Evolutionary conservation across 2,329 filamentous ascomycete species (phyloP).

Genomic region (Fusarium circinatum): DNA sequence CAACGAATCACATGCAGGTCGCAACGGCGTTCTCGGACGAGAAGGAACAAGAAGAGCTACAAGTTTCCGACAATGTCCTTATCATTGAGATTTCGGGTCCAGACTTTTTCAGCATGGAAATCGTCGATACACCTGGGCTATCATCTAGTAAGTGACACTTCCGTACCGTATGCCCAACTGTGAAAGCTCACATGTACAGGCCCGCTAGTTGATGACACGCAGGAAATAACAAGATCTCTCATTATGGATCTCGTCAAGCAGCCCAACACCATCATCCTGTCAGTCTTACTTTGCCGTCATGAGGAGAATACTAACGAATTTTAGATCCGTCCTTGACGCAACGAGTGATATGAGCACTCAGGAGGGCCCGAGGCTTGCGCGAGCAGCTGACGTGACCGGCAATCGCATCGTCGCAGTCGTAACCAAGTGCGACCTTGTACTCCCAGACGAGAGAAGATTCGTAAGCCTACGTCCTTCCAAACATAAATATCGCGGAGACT

Average conservation of each 20-base stretch:
- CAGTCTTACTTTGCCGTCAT: fast-evolving
- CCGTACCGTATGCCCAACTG: fast-evolving
- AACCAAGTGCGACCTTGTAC: not conserved
- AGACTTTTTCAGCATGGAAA: not conserved
- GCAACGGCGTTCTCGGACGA: not conserved
- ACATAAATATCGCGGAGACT: not conserved
- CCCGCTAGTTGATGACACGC: fast-evolving
- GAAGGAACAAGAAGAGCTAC: not conserved
- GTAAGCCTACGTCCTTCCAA: not conserved
- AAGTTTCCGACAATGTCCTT: not conserved
- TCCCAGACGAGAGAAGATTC: not conserved
- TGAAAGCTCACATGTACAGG: not conserved
- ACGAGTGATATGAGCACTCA: not conserved
- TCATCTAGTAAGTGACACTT: not conserved
- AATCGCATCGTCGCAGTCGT: not conserved
- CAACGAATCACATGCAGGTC: not conserved
- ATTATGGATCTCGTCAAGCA: not conserved
- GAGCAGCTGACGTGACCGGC: not conserved
- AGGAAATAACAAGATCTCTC: not conserved
- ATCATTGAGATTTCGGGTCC: not conserved
- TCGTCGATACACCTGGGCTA: not conserved
- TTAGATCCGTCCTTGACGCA: not conserved
- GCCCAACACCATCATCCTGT: not conserved
- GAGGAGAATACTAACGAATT: fast-evolving
- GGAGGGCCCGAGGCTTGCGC: not conserved